Evolutionary conservation across 208 protist species (phyloP).

Genomic region (Trypanosoma congolense): DNA sequence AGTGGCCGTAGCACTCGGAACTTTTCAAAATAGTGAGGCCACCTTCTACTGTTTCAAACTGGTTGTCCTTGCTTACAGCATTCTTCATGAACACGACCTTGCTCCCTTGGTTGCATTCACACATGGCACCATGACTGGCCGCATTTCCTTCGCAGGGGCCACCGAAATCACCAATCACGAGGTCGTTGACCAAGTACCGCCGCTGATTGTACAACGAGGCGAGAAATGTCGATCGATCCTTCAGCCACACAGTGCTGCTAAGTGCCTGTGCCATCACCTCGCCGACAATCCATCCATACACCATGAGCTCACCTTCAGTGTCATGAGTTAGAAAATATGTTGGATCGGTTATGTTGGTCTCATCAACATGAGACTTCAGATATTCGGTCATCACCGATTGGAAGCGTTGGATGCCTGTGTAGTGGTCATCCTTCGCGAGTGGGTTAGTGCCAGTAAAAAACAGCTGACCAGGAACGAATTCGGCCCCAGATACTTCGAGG

Average conservation of each 20-base stretch:
- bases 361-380: slow-evolving; percentile 1
- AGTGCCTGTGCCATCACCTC: neutral
- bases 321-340: slow-evolving; percentile 12
- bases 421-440: slow-evolving; percentile 10
- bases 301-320: neutral
- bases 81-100: slow-evolving; percentile 21
- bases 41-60: neutral
- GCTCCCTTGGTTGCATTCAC: slow-evolving; percentile 40
- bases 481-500: neutral
- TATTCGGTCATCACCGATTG: slow-evolving; percentile 8
- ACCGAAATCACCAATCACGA: slow-evolving; percentile 10
- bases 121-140: slow-evolving; percentile 28
- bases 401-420: slow-evolving; percentile 11
- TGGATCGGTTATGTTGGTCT: slow-evolving; percentile 6
- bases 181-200: slow-evolving; percentile 1
- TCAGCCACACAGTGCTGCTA: slow-evolving; percentile 11
- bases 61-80: slow-evolving; percentile 5
- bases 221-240: slow-evolving; percentile 7
- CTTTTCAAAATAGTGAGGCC: neutral
- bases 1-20: neutral
- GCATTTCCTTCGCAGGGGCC: neutral
- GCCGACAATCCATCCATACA: slow-evolving; percentile 1
- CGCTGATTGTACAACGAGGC: slow-evolving; percentile 12
- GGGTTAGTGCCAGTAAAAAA: slow-evolving; percentile 15
- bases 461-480: slow-evolving; percentile 1